A percentile compares a stretch with the other conserved stretches of the same genome.
Conservation (phyloP, 1,284 basidiomycete genomes). For the Sanguinoderma infundibulare region DNA sequence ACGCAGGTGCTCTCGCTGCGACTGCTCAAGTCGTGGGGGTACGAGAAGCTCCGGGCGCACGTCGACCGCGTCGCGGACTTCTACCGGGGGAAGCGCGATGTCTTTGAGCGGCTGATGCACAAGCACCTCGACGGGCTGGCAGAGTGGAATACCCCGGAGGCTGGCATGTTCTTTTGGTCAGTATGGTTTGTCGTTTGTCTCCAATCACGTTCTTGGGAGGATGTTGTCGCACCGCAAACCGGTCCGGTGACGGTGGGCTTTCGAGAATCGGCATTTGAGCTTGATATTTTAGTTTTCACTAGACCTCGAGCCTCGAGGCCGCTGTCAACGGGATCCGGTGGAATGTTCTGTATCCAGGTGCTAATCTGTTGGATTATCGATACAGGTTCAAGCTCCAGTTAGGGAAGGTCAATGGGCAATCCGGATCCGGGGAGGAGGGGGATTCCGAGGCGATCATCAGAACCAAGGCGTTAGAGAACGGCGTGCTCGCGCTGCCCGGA, state of each 20-base stretch:
- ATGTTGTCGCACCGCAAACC: too few relatives aligned
- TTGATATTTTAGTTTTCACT: too few relatives aligned
- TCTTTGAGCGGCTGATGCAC: slow-evolving; percentile 80
- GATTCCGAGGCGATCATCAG: slow-evolving; percentile 84
- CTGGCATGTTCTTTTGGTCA: slow-evolving; percentile 92
- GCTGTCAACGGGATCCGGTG: too few relatives aligned
- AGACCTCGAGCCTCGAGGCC: too few relatives aligned
- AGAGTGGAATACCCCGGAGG: slow-evolving; percentile 85
- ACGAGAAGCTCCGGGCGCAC: slow-evolving; percentile 80
- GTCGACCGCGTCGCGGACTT: slow-evolving; percentile 75
- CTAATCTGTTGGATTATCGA: neutral
- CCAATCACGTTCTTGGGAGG: too few relatives aligned
- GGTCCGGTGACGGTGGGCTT: too few relatives aligned
- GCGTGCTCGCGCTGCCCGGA: slow-evolving; percentile 90
- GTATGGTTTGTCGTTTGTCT: slow-evolving; percentile 30
- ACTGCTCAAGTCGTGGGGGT: slow-evolving; percentile 80
- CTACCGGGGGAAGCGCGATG: slow-evolving; percentile 80
- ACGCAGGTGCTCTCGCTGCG: slow-evolving; percentile 78
- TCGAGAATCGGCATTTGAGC: too few relatives aligned
- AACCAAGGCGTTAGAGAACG: slow-evolving; percentile 78
- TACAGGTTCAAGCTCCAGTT: slow-evolving; percentile 63
- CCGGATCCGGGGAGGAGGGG: slow-evolving; percentile 46
- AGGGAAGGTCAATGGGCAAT: slow-evolving; percentile 15
- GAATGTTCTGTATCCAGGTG: neutral
- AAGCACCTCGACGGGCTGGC: slow-evolving; percentile 78